Conservation (phyloP, 805 yeast genomes). For the Zygosaccharomyces gambellarensis region DNA sequence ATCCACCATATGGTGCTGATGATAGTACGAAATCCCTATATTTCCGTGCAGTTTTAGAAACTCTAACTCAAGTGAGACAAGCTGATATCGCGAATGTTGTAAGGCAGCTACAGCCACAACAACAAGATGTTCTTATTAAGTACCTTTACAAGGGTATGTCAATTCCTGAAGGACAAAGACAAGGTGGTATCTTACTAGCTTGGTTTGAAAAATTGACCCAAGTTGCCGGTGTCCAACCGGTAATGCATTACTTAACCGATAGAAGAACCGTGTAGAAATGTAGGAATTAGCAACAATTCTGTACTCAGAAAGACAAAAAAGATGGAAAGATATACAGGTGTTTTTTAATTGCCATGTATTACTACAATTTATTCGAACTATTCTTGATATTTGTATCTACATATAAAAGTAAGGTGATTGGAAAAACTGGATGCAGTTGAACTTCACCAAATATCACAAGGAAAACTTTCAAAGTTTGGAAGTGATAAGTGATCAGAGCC, state of each 20-base stretch:
- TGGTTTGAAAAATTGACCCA: slow-evolving; percentile 93
- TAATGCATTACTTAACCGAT: slow-evolving; percentile 81
- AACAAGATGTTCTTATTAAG: slow-evolving; percentile 75
- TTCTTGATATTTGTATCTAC: not conserved
- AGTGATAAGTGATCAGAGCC: not conserved
- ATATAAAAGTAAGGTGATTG: not conserved
- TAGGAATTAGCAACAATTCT: not conserved
- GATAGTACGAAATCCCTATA: slow-evolving; percentile 43
- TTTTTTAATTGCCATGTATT: not conserved
- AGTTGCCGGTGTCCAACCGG: slow-evolving; percentile 80
- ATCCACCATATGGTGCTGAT: slow-evolving; percentile 81
- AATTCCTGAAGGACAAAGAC: slow-evolving; percentile 69
- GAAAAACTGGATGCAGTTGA: not conserved
- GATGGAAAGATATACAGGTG: not conserved
- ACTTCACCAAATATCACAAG: not conserved
- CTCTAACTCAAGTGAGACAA: slow-evolving; percentile 61
- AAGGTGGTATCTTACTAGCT: slow-evolving; percentile 76
- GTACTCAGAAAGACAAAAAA: not conserved
- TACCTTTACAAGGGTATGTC: slow-evolving; percentile 84
- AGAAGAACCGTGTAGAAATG: slow-evolving; percentile 60
- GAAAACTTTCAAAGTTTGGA: not conserved
- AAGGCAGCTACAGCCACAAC: slow-evolving; percentile 51
- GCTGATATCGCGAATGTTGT: slow-evolving; percentile 64
- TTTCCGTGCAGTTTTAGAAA: slow-evolving; percentile 58
- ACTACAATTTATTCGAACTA: not conserved